phyloP scores from a whole-genome alignment of 1,284 basidiomycete species.

The Sporisorium graminicola region DNA sequence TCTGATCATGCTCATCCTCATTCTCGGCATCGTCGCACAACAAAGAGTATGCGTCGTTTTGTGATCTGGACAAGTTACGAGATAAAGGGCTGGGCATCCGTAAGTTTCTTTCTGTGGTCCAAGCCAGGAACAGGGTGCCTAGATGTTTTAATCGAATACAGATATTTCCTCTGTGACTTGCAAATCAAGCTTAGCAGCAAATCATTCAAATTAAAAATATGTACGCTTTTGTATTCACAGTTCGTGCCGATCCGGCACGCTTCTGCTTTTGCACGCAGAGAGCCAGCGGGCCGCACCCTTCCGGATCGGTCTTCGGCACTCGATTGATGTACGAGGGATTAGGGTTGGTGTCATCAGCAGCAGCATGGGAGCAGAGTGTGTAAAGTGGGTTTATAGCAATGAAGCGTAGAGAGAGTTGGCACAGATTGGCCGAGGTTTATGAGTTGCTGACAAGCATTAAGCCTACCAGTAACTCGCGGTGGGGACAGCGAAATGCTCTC shows the following conservation, averaged over 20 bases:
- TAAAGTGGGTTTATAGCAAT: neutral
- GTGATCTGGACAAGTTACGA: no score
- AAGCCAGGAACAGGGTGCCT: neutral
- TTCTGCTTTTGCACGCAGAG: neutral
- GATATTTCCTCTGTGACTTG: neutral
- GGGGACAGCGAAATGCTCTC: no score
- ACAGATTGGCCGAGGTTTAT: neutral
- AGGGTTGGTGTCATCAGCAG: constrained; percentile 1
- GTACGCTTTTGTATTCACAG: neutral
- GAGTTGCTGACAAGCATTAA: neutral
- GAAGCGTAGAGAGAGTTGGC: neutral
- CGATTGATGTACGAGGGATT: constrained; percentile 3
- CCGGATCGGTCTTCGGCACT: neutral
- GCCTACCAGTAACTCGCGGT: neutral
- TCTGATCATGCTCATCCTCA: neutral
- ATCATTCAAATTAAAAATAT: neutral
- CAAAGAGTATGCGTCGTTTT: no score
- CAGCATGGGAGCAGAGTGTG: neutral
- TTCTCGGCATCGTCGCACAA: neutral
- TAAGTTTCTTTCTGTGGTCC: no score
- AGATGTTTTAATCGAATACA: neutral
- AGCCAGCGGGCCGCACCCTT: neutral
- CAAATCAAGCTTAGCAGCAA: neutral
- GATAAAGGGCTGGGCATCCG: no score
- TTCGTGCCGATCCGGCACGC: neutral